Conservation (phyloP, 257 asterid genomes). For the Plantago major region DNA sequence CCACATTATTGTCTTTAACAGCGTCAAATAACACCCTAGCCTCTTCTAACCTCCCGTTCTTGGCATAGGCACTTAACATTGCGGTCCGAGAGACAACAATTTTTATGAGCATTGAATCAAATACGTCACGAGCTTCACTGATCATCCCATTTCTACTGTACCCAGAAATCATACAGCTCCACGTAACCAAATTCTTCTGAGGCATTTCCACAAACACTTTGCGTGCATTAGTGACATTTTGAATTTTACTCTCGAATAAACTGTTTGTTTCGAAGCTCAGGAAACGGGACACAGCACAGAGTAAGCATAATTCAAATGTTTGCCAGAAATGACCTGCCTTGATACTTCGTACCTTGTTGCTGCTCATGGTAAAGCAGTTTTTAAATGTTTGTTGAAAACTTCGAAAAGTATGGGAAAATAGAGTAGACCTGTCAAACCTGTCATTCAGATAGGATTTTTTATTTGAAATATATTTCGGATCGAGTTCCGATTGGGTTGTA, state of each 20-base stretch:
- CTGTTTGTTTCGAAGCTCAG: constrained; percentile 27
- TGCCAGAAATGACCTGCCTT: constrained; percentile 20
- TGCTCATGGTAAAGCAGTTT: no score
- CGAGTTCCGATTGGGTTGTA: no score
- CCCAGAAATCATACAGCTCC: constrained; percentile 80
- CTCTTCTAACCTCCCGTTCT: constrained; percentile 50
- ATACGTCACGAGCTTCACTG: constrained; percentile 48
- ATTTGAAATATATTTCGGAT: no score
- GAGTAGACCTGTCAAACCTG: no score
- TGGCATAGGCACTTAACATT: constrained; percentile 77
- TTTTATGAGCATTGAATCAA: constrained; percentile 55
- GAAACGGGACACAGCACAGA: constrained; percentile 22
- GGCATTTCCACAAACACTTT: constrained; percentile 72
- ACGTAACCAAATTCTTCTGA: constrained; percentile 52
- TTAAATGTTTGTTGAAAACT: no score
- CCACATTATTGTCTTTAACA: constrained; percentile 50
- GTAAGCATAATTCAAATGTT: constrained; percentile 2
- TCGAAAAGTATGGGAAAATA: no score
- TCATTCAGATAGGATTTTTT: no score
- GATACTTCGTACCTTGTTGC: no score
- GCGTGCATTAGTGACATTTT: constrained; percentile 36
- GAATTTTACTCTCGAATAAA: constrained; percentile 39
- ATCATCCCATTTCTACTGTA: constrained; percentile 55
- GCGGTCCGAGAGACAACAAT: constrained; percentile 73
- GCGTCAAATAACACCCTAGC: constrained; percentile 56